Evolutionary conservation across 2,329 filamentous ascomycete genomes (phyloP), one percentile per base, ranked within the genome.

Genomic region (Fusarium sp.): DNA sequence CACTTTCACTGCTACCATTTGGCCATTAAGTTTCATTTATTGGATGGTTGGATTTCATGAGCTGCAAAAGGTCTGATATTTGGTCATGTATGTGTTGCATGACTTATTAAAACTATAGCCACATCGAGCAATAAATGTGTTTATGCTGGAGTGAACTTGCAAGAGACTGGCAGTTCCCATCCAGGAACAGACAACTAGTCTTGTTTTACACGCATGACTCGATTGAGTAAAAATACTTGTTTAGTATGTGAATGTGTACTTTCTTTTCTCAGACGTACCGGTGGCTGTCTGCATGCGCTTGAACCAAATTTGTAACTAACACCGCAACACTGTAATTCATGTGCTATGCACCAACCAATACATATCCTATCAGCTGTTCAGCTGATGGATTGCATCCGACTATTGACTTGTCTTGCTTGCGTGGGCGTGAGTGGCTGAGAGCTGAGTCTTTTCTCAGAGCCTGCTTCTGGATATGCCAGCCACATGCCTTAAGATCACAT

Each of bases 391-490:
- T 44, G 24, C 24, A 39, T 39, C 33, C 10, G 24, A n/a, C 24
- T 30, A 39, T 28, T 54, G 50, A 7, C 11, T 15, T 39, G 61
- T 47, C 53, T 68, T 28, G 18, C 11, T 39, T 68, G 12, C 6
- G n/a, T 12, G 9, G 13, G 30, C 22, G 24, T 61, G n/a, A 68
- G 20, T 67, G 55, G 65, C 45, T 31, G 24, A 18, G 22, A 20
- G 26, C 31, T 16, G 24, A 16, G 22, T 24, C 39, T 30, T 47
- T 24, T 26, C 33, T n/a, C 65, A 42, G 24, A 63, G 62, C 62
- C 68, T 59, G 68, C 24, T 58, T 63, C 16, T 55, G 24, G 6
- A 42, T 51, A 68, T 54, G 64, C 64, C 68, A 58, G 64, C 51
- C 64, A 53, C 18, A 36, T 56, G 15, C 38, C 45, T 35, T 15